phyloP scores from a whole-genome alignment of 345 rosid species.

The Iberis pinnata region DNA sequence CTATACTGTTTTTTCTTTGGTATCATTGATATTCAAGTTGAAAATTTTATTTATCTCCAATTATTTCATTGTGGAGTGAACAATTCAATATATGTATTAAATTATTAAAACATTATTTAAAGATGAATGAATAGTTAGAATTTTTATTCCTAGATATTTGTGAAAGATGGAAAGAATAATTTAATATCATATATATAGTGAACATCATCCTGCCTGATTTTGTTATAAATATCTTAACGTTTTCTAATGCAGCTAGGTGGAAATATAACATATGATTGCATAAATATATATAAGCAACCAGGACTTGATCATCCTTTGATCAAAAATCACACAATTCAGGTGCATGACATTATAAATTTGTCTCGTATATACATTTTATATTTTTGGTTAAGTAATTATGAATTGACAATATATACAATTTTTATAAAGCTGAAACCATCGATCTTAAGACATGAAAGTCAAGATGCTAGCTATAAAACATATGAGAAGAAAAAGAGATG shows the following conservation, averaged over 20 bases:
- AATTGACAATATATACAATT: not conserved
- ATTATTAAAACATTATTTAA: no score
- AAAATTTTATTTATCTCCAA: no score
- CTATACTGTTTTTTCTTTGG: no score
- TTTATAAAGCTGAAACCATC: constrained; percentile 6
- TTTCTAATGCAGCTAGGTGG: not conserved
- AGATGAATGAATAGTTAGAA: no score
- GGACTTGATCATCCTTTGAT: constrained; percentile 16
- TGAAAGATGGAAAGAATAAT: no score
- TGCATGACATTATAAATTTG: not conserved
- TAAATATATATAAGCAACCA: constrained; percentile 10
- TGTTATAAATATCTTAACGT: not conserved
- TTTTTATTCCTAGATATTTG: no score
- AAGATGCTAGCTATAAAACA: not conserved
- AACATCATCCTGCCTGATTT: not conserved
- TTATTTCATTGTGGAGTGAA: no score
- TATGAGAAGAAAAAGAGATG: not conserved
- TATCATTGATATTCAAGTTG: no score
- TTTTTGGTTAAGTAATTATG: not conserved
- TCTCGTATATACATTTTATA: not conserved
- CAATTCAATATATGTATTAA: no score
- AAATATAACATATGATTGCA: constrained; percentile 19
- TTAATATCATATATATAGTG: no score
- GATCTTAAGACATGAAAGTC: not conserved
- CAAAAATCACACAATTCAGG: constrained; percentile 16